Evolutionary conservation across 1,284 basidiomycete genomes (phyloP).

Genomic region (Rhodotorula sp.): DNA sequence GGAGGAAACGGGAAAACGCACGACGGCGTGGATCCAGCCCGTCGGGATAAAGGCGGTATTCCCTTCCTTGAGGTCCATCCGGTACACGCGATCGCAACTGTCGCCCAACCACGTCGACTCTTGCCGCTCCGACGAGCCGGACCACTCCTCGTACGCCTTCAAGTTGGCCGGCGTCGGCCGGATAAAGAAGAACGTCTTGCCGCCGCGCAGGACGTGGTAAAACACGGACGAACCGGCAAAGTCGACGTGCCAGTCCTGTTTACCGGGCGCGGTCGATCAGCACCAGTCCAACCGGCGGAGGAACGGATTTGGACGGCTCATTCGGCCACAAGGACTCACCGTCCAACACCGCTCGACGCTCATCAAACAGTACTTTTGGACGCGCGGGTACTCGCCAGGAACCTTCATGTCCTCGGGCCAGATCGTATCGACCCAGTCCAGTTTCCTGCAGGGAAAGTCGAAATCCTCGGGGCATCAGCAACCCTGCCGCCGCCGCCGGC

Average conservation of each 20-base stretch:
- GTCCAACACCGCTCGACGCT: conserved; percentile 84
- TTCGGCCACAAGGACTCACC: conserved; percentile 51
- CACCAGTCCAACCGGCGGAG: no score
- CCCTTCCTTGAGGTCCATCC: conserved; percentile 52
- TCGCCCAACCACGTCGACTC: conserved; percentile 87
- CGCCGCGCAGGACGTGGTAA: conserved; percentile 71
- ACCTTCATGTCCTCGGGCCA: conserved; percentile 63
- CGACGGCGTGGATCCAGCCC: conserved; percentile 96
- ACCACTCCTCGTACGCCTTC: conserved; percentile 63
- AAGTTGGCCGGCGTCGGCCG: conserved; percentile 83
- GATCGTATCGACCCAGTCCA: conserved; percentile 95
- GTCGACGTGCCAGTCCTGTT: conserved; percentile 81
- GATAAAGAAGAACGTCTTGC: conserved; percentile 89
- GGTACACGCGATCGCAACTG: conserved; percentile 79
- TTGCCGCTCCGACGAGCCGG: conserved; percentile 76
- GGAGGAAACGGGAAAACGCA: conserved; percentile 53
- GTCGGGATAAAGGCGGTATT: conserved; percentile 75
- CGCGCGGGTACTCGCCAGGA: conserved; percentile 71
- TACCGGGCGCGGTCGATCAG: neutral
- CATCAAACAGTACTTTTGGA: conserved; percentile 95
- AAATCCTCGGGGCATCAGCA: neutral
- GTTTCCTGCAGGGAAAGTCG: conserved; percentile 56
- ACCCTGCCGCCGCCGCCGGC: neutral
- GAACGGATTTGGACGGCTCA: no score
- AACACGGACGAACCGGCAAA: conserved; percentile 94